These are phyloP conservation scores for Cinchona pubescens DNA, from an alignment of 257 asterid genomes.

Conservation along the genomic window DNA sequence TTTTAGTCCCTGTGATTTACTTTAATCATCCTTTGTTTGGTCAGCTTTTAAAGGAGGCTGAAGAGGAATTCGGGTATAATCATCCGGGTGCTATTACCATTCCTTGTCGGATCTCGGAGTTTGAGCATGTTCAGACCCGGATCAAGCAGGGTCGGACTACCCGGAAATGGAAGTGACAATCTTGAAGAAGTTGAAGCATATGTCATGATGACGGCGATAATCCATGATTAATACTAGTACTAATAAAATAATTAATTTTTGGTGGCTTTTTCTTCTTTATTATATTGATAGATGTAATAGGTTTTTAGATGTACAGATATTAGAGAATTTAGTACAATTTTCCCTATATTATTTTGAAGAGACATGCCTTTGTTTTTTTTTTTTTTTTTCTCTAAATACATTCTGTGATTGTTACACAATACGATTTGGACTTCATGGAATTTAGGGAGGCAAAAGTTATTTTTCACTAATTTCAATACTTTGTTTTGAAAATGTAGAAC, in stretches of 20 bases:
- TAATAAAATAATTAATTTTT: not conserved
- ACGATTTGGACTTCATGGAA: not conserved
- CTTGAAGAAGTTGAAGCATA: slow-evolving; percentile 19
- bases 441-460: not conserved
- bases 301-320: slow-evolving; percentile 15
- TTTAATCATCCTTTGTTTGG: slow-evolving; percentile 78
- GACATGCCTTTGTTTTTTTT: not conserved
- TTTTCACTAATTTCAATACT: no score
- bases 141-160: slow-evolving; percentile 49
- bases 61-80: slow-evolving; percentile 69
- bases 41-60: slow-evolving; percentile 64
- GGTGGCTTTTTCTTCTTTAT: not conserved
- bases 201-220: slow-evolving; percentile 12
- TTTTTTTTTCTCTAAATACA: not conserved
- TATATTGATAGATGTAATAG: slow-evolving; percentile 9
- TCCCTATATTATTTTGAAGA: not conserved
- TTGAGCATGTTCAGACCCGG: slow-evolving; percentile 83
- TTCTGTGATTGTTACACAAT: not conserved
- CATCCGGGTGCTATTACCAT: slow-evolving; percentile 83
- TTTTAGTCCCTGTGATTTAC: slow-evolving; percentile 69
- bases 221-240: not conserved
- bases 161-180: slow-evolving; percentile 39
- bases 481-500: no score
- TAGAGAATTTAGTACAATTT: slow-evolving; percentile 1
- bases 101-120: slow-evolving; percentile 90